Evolutionary conservation across 495 filamentous ascomycete genomes (phyloP), one percentile per base, ranked within the genome.

Genomic region (Neurospora discreta): DNA sequence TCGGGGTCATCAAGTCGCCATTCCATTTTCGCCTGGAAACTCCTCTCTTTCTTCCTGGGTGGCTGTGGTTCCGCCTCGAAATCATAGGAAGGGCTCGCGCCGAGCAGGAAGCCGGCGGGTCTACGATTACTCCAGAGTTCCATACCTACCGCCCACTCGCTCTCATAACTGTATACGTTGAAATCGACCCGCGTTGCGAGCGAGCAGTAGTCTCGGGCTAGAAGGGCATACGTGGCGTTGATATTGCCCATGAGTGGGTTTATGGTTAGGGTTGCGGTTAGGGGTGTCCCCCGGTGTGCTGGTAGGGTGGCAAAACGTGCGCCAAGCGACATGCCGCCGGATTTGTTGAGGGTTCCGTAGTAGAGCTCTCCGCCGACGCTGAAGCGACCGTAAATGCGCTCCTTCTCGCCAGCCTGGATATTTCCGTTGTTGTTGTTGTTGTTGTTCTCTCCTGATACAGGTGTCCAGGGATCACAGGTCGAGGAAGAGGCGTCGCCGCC

Each of bases 161-260:
- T 97, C 82, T 98, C 95, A 83, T 97, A 99, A 76, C 92, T 96
- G 82, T 97, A 98, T 69, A 97, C 93, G 78, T 99, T 99, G 80
- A 98, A 99, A 74, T 95, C 93, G 82, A 98, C 95, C 46, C 90
- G 88, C 39, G 93, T 93, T 72, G 93, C 95, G 67, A 99, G 88
- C 1, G 93, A 90, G 69, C 95, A 87, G 72, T 93, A 88, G 15
- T 86, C 88, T 26, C 91, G 91, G 7, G 95, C 95, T 75, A 91
- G 89, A 15, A 97, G 90, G 16, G 95, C 92, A 76, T 98, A 99
- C 7, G 90, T 96, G 38, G 92, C 90, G 58, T 91, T 93, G 69
- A 98, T 83, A 72, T 91, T 96, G 39, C 95, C 95, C 86, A 97
- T 98, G 13, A 99, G 84, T 0, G 95, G 95, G 68, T 96, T 97